These are phyloP conservation scores for Aureobasidium sp. DNA, from an alignment of 2,329 filamentous ascomycete species.

Conservation along the genomic window DNA sequence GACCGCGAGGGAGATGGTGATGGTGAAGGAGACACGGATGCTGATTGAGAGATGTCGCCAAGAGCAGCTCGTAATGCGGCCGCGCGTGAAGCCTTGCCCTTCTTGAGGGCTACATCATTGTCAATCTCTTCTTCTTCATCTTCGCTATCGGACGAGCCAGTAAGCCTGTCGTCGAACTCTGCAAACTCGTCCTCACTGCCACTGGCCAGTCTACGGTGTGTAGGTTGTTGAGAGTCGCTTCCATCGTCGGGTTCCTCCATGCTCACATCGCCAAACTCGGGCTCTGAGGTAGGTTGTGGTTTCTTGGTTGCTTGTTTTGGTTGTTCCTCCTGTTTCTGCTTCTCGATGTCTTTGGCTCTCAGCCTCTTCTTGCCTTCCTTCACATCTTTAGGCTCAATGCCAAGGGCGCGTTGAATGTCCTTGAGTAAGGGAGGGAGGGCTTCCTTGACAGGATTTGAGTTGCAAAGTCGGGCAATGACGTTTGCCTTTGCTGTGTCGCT, in stretches of 20 bases:
- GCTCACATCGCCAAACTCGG: conserved; percentile 6
- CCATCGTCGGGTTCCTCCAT: not conserved
- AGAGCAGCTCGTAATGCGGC: conserved; percentile 17
- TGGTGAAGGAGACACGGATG: conserved; percentile 21
- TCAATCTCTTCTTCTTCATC: conserved; percentile 24
- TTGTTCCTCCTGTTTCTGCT: not conserved
- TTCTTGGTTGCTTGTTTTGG: not conserved
- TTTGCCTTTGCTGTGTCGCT: conserved; percentile 44
- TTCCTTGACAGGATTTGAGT: conserved; percentile 50
- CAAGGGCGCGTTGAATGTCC: conserved; percentile 34
- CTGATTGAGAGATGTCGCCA: conserved; percentile 15
- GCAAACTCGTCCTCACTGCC: conserved; percentile 18
- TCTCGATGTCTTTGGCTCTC: conserved; percentile 21
- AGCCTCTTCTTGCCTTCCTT: conserved; percentile 22
- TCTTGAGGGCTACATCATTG: conserved; percentile 21
- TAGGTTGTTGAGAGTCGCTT: not conserved
- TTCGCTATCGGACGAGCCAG: conserved; percentile 28
- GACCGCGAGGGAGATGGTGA: conserved; percentile 23
- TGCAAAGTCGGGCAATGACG: conserved; percentile 52
- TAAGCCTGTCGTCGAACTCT: conserved; percentile 33
- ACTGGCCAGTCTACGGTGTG: not conserved
- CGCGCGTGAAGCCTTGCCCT: conserved; percentile 13
- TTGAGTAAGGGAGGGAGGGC: conserved; percentile 40
- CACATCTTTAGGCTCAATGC: conserved; percentile 20
- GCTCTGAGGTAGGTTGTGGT: not conserved